Evolutionary conservation across 768 basidiomycete species (phyloP), one percentile per base, ranked within the genome.

Genomic region (Albatrellus ellisii): DNA sequence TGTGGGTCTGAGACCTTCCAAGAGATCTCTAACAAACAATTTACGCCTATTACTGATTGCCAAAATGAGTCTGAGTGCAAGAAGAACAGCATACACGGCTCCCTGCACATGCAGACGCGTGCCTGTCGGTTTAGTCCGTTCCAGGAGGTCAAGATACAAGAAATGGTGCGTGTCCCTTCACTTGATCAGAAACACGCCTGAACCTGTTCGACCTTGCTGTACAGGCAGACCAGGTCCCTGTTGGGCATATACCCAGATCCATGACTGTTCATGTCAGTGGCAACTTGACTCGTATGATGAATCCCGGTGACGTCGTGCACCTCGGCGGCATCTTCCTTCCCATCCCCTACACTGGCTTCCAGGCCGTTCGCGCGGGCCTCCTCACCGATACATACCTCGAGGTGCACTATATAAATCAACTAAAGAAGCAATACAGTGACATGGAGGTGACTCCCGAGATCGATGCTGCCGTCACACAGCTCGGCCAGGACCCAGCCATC

Each of bases 1-100:
- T 99, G 95, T 58, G 95, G 95, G 34, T 88, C 90, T 32, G 95
- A 99, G 60, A 94, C 91, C 22, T 99, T 99, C 69, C 92, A 98
- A 59, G 91, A 98, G 54, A 91, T 99, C 44, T 79, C 82, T 8
- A 77, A 79, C 56, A 92, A 90, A 59, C 79, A 86, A 9, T 97
- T 98, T 58, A 73, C 78, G 0, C 95, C 95, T 0, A 78, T 97
- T 36, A 61, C 71, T 20, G 85, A 94, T 54, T 99, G 95, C 57
- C 76, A 83, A 56, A 94, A 91, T 43, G 74, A 77, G 48, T 72
- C 76, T 15, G 80, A 83, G 51, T 99, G 95, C 61, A 72, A 74
- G 59, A 80, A 77, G 62, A 91, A 99, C 54, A 72, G 76, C 10
- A 77, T 89, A 39, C 78, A 68, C n/a, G 92, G 92, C 8, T 82